These are phyloP conservation scores for Aspergillus sp. DNA, from an alignment of 2,329 filamentous ascomycete species.

Conservation along the genomic window DNA sequence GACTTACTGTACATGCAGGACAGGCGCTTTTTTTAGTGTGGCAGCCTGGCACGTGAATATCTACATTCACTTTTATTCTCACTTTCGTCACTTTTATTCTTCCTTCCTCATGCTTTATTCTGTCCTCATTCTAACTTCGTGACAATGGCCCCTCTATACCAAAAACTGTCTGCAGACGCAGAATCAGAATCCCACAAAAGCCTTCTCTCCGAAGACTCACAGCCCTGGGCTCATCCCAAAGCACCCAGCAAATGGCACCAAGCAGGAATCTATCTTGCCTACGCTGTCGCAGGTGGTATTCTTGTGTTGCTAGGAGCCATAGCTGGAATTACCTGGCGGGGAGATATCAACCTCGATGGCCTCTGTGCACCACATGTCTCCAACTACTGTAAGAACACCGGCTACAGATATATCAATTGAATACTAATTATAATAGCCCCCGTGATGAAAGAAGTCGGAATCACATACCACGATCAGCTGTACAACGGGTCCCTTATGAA, in stretches of 20 bases:
- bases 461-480: conserved; percentile 35
- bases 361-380: conserved; percentile 6
- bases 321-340: conserved; percentile 12
- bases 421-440: conserved; percentile 21
- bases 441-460: conserved; percentile 37
- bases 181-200: conserved; percentile 4
- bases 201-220: conserved; percentile 11
- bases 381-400: conserved; percentile 17
- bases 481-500: conserved; percentile 57
- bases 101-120: not conserved
- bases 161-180: conserved; percentile 1
- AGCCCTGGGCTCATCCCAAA: conserved; percentile 2
- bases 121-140: not conserved
- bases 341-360: conserved; percentile 13
- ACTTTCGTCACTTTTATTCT: not conserved
- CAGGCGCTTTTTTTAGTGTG: not conserved
- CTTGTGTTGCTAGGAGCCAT: conserved; percentile 11
- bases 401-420: not conserved
- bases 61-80: not conserved
- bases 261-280: not conserved
- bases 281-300: conserved; percentile 2
- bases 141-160: not conserved
- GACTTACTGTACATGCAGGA: not conserved
- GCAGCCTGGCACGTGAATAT: not conserved
- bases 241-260: not conserved